Evolutionary conservation across 345 rosid genomes (phyloP).

Genomic region (Mercurialis annua): DNA sequence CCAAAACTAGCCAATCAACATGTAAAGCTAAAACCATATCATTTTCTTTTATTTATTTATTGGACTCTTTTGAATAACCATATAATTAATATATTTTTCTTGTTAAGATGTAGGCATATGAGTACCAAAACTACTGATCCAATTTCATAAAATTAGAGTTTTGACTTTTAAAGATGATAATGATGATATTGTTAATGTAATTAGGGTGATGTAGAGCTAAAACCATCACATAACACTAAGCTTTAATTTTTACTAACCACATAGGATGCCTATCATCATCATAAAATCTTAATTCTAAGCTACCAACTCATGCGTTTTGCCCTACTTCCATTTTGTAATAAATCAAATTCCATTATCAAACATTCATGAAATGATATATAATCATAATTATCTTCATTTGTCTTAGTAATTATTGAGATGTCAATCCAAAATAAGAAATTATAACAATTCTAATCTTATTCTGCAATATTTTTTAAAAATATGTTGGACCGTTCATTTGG

Average conservation of each 20-base stretch:
- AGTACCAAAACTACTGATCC: too few species aligned
- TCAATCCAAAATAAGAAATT: background rate
- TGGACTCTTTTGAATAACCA: too few species aligned
- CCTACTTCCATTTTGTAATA: background rate
- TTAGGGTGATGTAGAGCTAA: background rate
- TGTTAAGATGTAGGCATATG: too few species aligned
- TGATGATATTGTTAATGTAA: background rate
- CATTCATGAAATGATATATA: background rate
- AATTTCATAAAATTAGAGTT: background rate
- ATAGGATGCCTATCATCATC: conserved; percentile 13
- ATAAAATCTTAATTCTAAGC: conserved; percentile 18
- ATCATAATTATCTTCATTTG: background rate
- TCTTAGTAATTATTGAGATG: background rate
- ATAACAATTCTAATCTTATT: too few species aligned
- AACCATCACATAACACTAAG: background rate
- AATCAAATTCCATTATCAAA: background rate
- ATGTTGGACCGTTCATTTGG: too few species aligned
- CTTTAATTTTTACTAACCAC: background rate
- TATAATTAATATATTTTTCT: too few species aligned
- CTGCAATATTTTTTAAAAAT: too few species aligned
- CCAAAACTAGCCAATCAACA: too few species aligned
- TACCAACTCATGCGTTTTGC: background rate
- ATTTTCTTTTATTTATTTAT: too few species aligned
- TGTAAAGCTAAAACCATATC: too few species aligned
- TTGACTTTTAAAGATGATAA: background rate